Conservation (phyloP, 208 protist species). For the Sergeia podlipaevii region DNA sequence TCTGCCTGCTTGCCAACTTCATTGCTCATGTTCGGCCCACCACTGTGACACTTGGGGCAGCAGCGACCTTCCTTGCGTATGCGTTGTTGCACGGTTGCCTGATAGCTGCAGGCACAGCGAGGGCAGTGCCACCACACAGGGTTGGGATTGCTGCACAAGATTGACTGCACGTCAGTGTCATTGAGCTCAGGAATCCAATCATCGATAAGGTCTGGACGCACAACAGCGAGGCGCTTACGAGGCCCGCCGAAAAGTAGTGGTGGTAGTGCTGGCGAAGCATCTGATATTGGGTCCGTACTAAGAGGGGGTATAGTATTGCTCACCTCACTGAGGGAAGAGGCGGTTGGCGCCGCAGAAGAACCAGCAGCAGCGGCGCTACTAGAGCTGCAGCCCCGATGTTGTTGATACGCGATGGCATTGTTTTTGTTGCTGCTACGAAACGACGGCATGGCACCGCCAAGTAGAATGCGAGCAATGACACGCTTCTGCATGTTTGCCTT, state of each 20-base stretch:
- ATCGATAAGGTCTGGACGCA: constrained; percentile 71
- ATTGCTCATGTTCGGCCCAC: neutral
- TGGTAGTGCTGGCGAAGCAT: neutral
- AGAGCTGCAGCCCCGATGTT: no score
- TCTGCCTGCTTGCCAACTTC: neutral
- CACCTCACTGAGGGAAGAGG: no score
- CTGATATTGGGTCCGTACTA: no score
- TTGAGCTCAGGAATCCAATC: constrained; percentile 84
- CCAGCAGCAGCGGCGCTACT: no score
- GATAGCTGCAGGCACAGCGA: constrained; percentile 38
- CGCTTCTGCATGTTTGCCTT: no score
- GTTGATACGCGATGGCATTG: no score
- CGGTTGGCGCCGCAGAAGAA: no score
- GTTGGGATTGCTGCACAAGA: constrained; percentile 25
- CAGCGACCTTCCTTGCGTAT: constrained; percentile 21
- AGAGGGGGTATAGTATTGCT: no score
- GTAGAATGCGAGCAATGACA: no score
- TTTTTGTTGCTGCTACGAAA: no score
- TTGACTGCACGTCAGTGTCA: constrained; percentile 48
- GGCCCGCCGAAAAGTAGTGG: neutral
- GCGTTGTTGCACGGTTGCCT: constrained; percentile 50
- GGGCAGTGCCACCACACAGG: constrained; percentile 51
- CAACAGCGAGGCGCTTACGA: constrained; percentile 32
- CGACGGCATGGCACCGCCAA: no score
- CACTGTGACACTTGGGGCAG: constrained; percentile 46